A percentile compares a stretch with the other conserved stretches of the same genome.
These are phyloP conservation scores for Boletus sp. DNA, from an alignment of 768 basidiomycete species.

Conservation along the genomic window DNA sequence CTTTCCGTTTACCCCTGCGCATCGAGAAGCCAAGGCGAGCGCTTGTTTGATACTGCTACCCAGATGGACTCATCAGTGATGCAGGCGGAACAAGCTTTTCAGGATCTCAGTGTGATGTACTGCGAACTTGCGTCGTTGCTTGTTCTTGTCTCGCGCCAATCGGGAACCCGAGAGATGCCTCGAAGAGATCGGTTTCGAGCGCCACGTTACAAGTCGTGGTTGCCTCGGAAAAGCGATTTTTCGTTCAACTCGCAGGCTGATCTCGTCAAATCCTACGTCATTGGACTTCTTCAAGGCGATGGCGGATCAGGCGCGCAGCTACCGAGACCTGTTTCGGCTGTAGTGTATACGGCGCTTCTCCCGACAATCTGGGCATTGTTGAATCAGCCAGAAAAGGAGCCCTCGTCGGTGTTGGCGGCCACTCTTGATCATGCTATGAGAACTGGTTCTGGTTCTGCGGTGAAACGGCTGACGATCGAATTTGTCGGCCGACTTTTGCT, in stretches of 20 bases:
- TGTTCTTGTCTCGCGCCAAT: conserved; percentile 36
- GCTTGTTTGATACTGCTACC: not conserved
- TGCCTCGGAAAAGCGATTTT: conserved; percentile 14
- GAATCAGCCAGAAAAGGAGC: conserved; percentile 36
- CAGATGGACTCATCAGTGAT: conserved; percentile 5
- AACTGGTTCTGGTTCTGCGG: conserved; percentile 53
- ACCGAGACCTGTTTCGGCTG: conserved; percentile 49
- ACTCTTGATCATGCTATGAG: conserved; percentile 64
- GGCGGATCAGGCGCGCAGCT: conserved; percentile 40
- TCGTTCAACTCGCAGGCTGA: conserved; percentile 41
- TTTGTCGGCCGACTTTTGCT: conserved; percentile 71
- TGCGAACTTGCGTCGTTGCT: conserved; percentile 73
- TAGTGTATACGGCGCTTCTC: conserved; percentile 61
- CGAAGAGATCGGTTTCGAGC: conserved; percentile 9
- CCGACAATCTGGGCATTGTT: conserved; percentile 79
- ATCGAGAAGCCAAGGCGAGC: conserved; percentile 55
- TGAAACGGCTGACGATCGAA: conserved; percentile 66
- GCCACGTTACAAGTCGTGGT: conserved; percentile 14
- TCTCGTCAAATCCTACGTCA: conserved; percentile 58
- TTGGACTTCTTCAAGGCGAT: conserved; percentile 54
- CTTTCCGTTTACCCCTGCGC: conserved; percentile 70
- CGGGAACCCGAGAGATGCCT: conserved; percentile 3
- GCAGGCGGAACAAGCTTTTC: conserved; percentile 62
- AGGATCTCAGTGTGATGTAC: conserved; percentile 72
- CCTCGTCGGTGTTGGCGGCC: conserved; percentile 42